phyloP scores from a whole-genome alignment of 441 rosid genomes.

The Gossypium gossypioides region DNA sequence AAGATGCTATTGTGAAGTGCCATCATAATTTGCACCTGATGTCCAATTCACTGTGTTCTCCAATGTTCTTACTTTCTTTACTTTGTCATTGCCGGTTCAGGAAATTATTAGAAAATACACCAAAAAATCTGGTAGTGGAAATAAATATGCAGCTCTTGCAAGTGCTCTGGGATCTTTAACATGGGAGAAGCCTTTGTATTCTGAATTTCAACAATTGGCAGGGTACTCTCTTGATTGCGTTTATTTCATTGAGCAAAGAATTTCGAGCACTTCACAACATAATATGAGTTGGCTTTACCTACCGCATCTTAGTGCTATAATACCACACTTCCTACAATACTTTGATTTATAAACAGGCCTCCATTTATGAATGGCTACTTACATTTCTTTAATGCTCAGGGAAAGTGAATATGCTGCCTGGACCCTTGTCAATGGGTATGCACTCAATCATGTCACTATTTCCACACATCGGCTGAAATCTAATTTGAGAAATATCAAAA shows the following conservation, averaged over 20 bases:
- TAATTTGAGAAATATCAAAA: slow-evolving; percentile 45
- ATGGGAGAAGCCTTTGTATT: slow-evolving; percentile 61
- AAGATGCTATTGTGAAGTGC: neutral
- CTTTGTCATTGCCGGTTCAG: slow-evolving; percentile 25
- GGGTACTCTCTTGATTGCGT: slow-evolving; percentile 31
- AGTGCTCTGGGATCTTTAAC: slow-evolving; percentile 74
- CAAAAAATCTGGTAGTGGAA: slow-evolving; percentile 43
- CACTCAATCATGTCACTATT: slow-evolving; percentile 81
- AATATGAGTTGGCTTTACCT: neutral
- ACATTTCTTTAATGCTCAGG: slow-evolving; percentile 25
- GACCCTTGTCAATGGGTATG: slow-evolving; percentile 92
- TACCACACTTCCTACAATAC: neutral
- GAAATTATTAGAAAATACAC: slow-evolving; percentile 64
- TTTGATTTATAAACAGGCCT: neutral
- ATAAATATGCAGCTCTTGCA: slow-evolving; percentile 61
- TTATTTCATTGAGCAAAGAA: neutral
- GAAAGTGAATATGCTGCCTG: slow-evolving; percentile 98
- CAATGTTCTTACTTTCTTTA: neutral
- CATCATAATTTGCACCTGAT: neutral
- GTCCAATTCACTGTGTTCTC: neutral
- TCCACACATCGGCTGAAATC: slow-evolving; percentile 72
- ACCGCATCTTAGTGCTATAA: neutral
- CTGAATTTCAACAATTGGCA: slow-evolving; percentile 73
- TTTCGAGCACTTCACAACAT: neutral
- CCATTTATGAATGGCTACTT: neutral